Evolutionary conservation across 192 early-diverging fungal genomes (phyloP).

Genomic region (Entophlyctis luteolus): DNA sequence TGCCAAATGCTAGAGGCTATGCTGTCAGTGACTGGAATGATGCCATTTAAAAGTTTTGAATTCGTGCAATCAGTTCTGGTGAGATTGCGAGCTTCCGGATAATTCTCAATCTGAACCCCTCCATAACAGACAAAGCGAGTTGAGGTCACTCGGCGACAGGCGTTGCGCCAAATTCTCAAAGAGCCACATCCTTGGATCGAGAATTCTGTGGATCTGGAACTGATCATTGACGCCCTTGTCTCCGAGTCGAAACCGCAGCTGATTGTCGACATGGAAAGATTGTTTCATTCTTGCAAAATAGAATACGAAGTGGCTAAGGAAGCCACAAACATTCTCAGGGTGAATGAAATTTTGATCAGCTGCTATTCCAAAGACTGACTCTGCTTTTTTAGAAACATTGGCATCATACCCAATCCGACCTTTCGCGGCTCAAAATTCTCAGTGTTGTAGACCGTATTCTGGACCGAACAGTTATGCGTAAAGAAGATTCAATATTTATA

Average conservation of each 20-base stretch:
- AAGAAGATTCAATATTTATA: constrained; percentile 28
- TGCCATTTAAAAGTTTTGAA: constrained; percentile 23
- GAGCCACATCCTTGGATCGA: constrained; percentile 36
- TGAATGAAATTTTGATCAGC: background rate
- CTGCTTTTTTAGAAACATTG: constrained; percentile 16
- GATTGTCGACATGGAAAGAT: constrained; percentile 33
- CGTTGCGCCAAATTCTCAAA: constrained; percentile 22
- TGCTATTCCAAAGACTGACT: background rate
- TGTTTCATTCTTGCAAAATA: constrained; percentile 39
- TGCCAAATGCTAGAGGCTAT: constrained; percentile 12
- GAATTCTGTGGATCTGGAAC: constrained; percentile 5
- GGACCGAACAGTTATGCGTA: constrained; percentile 28
- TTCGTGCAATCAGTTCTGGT: constrained; percentile 35
- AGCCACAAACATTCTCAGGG: constrained; percentile 21
- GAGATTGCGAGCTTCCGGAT: background rate
- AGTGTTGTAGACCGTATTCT: constrained; percentile 33
- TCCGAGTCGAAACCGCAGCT: constrained; percentile 19
- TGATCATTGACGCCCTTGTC: constrained; percentile 22
- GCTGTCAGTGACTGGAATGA: constrained; percentile 10
- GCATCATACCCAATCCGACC: constrained; percentile 27
- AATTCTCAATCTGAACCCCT: background rate
- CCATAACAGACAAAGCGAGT: constrained; percentile 28
- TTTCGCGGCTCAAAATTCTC: constrained; percentile 25
- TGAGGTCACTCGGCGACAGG: constrained; percentile 13
- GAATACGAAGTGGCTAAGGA: constrained; percentile 37